A percentile compares a stretch with the other conserved stretches of the same genome.
These are phyloP conservation scores for Achaetomium macrosporum DNA, from an alignment of 2,329 filamentous ascomycete species.

Conservation along the genomic window DNA sequence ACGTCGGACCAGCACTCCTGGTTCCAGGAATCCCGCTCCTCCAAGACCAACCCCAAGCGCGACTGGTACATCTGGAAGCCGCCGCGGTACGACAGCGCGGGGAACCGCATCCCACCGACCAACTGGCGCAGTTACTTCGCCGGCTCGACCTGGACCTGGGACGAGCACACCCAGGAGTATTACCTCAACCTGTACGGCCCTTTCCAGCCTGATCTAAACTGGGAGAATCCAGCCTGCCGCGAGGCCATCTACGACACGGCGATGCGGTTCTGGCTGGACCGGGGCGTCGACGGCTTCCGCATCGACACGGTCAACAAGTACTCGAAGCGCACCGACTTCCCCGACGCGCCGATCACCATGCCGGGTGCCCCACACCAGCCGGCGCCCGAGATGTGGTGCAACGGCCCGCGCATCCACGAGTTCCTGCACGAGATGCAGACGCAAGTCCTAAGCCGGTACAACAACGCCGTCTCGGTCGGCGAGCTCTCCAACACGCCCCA, in stretches of 20 bases:
- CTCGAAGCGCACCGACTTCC: conserved; percentile 52
- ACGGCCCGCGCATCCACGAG: conserved; percentile 63
- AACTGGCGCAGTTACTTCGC: conserved; percentile 64
- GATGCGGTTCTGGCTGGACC: conserved; percentile 74
- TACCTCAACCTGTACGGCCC: conserved; percentile 69
- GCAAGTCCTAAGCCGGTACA: conserved; percentile 51
- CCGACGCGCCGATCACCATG: conserved; percentile 51
- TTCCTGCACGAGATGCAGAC: conserved; percentile 60
- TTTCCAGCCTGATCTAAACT: conserved; percentile 24
- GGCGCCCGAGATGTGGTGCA: conserved; percentile 51
- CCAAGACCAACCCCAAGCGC: conserved; percentile 55
- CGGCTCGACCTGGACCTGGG: conserved; percentile 62
- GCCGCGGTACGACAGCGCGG: conserved; percentile 42
- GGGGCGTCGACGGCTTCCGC: conserved; percentile 68
- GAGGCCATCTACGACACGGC: conserved; percentile 64
- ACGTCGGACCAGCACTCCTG: conserved; percentile 65
- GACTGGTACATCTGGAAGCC: conserved; percentile 43
- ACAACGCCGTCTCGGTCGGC: conserved; percentile 59
- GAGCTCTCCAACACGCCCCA: conserved; percentile 60
- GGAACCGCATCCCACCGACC: conserved; percentile 62
- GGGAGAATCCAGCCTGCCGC: conserved; percentile 62
- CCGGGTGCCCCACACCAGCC: conserved; percentile 43
- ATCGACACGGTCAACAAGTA: conserved; percentile 71
- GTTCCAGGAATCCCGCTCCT: conserved; percentile 61
- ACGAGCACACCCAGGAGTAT: conserved; percentile 64